Percentiles rank a stretch among this genome's conserved stretches.
phyloP scores from a whole-genome alignment of 225 moss, liverwort and hornwort species.

The Sphagnum tenellum region DNA sequence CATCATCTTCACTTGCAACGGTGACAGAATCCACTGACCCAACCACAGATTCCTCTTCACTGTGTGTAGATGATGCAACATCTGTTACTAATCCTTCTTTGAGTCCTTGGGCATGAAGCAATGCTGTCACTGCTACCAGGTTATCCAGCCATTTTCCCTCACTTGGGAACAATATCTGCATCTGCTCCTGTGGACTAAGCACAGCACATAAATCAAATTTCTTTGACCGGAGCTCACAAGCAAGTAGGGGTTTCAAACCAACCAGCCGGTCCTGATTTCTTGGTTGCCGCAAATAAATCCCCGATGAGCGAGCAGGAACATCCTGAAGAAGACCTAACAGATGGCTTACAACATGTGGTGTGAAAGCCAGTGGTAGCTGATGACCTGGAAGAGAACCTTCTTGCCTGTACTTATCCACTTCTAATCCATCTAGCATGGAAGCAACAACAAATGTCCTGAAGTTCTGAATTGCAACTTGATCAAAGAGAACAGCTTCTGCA shows the following conservation, averaged over 20 bases:
- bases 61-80: constrained; percentile 87
- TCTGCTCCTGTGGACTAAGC: constrained; percentile 63
- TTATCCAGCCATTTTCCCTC: constrained; percentile 85
- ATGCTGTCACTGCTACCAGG: constrained; percentile 70
- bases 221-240: constrained; percentile 56
- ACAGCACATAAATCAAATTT: constrained; percentile 49
- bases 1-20: constrained; percentile 98
- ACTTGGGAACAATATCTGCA: constrained; percentile 69
- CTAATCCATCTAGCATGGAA: constrained; percentile 69
- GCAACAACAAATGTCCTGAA: constrained; percentile 68
- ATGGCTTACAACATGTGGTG: constrained; percentile 81
- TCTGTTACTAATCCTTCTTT: constrained; percentile 84
- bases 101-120: constrained; percentile 94
- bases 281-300: constrained; percentile 30
- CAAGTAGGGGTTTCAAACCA: constrained; percentile 20
- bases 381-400: constrained; percentile 56
- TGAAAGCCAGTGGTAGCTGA: constrained; percentile 69
- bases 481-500: constrained; percentile 45
- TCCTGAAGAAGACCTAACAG: constrained; percentile 83
- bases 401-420: constrained; percentile 56
- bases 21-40: constrained; percentile 93
- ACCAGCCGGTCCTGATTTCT: constrained; percentile 22
- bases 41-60: constrained; percentile 89
- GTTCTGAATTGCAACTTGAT: constrained; percentile 56
- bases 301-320: constrained; percentile 49